phyloP scores from a whole-genome alignment of 2,329 filamentous ascomycete genomes.

The Aspergillus flavus region DNA sequence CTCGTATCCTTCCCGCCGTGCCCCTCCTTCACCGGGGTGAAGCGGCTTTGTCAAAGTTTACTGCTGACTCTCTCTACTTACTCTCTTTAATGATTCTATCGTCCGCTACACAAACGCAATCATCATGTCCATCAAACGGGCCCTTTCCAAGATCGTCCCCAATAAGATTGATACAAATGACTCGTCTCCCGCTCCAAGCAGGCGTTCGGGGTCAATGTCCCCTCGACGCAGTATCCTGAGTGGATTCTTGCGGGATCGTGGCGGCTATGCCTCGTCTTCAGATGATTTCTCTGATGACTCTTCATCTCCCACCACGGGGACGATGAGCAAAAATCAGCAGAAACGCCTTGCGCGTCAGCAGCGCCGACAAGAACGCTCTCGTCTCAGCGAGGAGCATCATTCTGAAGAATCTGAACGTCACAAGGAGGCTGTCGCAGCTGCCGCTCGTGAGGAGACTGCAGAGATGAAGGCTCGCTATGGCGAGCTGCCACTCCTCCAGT shows the following conservation, averaged over 20 bases:
- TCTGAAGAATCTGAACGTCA: conserved; percentile 43
- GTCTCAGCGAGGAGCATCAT: conserved; percentile 47
- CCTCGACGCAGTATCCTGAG: conserved; percentile 45
- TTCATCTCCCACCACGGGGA: conserved; percentile 26
- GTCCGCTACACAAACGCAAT: neutral
- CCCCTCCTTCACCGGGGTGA: conserved; percentile 12
- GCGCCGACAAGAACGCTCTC: conserved; percentile 41
- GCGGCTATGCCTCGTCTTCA: conserved; percentile 46
- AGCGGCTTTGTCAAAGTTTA: neutral
- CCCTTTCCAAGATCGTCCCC: conserved; percentile 43
- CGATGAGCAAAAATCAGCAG: conserved; percentile 50
- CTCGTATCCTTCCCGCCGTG: neutral
- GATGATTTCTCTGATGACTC: conserved; percentile 47
- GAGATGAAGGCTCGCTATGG: conserved; percentile 64
- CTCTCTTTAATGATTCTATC: neutral
- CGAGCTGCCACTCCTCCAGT: conserved; percentile 60
- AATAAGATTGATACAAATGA: neutral
- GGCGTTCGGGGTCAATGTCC: conserved; percentile 24
- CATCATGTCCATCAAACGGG: conserved; percentile 52
- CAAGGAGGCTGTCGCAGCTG: conserved; percentile 48
- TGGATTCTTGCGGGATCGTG: conserved; percentile 43
- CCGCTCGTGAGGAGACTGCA: conserved; percentile 57
- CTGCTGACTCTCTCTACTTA: conserved; percentile 2
- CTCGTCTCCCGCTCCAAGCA: conserved; percentile 7
- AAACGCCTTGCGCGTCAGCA: conserved; percentile 46